Percentiles rank a stretch among this genome's conserved stretches.
phyloP scores from a whole-genome alignment of 108 stramenopile species.

The Pseudonitzschia delicatissima region DNA sequence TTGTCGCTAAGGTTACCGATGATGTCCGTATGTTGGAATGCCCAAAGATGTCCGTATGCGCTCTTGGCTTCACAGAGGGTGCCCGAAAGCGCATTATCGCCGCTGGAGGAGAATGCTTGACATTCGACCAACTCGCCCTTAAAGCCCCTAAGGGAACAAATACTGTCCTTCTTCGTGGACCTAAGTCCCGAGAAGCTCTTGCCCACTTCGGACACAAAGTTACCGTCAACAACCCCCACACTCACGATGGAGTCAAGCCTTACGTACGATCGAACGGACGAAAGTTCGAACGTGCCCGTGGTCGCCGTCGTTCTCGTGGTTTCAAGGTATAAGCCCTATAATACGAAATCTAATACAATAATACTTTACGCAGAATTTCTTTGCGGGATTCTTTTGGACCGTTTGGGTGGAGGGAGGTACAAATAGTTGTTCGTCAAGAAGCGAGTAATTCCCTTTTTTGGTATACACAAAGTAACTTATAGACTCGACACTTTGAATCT shows the following conservation, averaged over 20 bases:
- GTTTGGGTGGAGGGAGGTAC: no score
- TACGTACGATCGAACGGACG: slow-evolving; percentile 98
- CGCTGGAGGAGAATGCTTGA: slow-evolving; percentile 98
- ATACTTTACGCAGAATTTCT: neutral
- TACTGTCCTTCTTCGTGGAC: slow-evolving; percentile 98
- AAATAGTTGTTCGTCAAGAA: no score
- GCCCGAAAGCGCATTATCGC: slow-evolving; percentile 97
- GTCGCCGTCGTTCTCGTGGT: slow-evolving; percentile 95
- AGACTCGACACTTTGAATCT: no score
- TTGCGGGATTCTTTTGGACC: no score
- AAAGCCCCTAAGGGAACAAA: slow-evolving; percentile 94
- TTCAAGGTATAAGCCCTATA: slow-evolving; percentile 91
- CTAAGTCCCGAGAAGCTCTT: slow-evolving; percentile 93
- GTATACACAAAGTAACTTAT: no score
- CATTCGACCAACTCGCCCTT: slow-evolving; percentile 98
- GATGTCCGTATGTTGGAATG: slow-evolving; percentile 97
- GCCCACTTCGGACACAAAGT: slow-evolving; percentile 97
- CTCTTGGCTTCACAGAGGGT: slow-evolving; percentile 96
- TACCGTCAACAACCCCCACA: slow-evolving; percentile 86
- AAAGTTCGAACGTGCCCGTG: slow-evolving; percentile 99
- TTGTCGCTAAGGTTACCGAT: slow-evolving; percentile 98
- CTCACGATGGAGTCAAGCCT: slow-evolving; percentile 95
- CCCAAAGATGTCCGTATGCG: slow-evolving; percentile 93
- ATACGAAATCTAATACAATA: slow-evolving; percentile 4
- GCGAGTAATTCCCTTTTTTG: no score